These are phyloP conservation scores for Casaregolazyma lundiana DNA, from an alignment of 1,139 yeast species.

Conservation along the genomic window DNA sequence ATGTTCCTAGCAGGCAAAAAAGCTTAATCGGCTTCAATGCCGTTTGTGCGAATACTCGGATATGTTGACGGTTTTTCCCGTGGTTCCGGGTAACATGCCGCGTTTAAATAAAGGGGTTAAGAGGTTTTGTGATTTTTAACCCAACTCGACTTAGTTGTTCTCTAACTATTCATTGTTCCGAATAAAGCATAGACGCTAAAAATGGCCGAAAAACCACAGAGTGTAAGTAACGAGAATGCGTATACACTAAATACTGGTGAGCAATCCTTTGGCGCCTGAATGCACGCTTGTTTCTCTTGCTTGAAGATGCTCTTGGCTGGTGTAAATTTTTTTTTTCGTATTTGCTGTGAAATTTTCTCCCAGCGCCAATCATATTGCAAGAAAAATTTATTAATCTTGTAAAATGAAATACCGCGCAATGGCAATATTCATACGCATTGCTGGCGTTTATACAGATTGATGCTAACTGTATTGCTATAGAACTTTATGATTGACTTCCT, in stretches of 20 bases:
- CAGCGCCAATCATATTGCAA: conserved; percentile 8
- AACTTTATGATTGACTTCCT: conserved; percentile 53
- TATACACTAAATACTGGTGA: too few relatives aligned
- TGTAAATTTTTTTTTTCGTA: not conserved
- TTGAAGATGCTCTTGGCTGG: too few relatives aligned
- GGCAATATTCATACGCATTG: too few relatives aligned
- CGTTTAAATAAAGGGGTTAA: not conserved
- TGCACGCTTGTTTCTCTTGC: too few relatives aligned
- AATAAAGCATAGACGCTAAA: conserved; percentile 7
- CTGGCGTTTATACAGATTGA: too few relatives aligned
- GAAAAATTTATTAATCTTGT: not conserved
- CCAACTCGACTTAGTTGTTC: conserved; percentile 7
- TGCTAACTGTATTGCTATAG: too few relatives aligned
- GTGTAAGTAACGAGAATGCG: conserved; percentile 6
- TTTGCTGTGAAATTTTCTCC: conserved; percentile 9
- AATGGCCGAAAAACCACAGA: conserved; percentile 16
- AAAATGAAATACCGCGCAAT: not conserved
- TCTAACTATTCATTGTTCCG: conserved; percentile 10
- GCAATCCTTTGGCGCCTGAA: not conserved
- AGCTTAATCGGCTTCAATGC: conserved; percentile 46
- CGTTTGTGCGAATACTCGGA: not conserved
- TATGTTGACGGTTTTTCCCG: not conserved
- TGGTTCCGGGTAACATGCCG: not conserved
- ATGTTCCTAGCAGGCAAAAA: conserved; percentile 69
- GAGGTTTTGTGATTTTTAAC: not conserved